Percentiles rank a stretch among this genome's conserved stretches.
Evolutionary conservation across 2,329 filamentous ascomycete genomes (phyloP).

Genomic region (Ophiobolus disseminans): DNA sequence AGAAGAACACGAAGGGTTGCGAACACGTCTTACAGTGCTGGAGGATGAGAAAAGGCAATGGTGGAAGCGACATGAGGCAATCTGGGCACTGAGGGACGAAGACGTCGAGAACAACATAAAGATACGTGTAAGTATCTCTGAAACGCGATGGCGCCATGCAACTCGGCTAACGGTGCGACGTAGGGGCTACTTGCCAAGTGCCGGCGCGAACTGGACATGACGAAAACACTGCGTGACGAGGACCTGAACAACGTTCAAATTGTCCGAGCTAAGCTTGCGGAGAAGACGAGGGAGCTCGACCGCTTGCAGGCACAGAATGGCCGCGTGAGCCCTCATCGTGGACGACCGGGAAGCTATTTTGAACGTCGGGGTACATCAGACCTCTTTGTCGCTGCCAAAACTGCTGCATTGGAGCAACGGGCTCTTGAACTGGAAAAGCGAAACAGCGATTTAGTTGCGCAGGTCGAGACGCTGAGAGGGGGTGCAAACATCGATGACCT

Average conservation of each 20-base stretch:
- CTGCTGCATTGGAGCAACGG: conserved; percentile 53
- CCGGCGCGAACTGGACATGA: conserved; percentile 49
- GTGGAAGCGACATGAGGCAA: conserved; percentile 49
- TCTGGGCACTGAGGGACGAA: conserved; percentile 52
- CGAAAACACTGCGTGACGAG: conserved; percentile 51
- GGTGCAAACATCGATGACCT: conserved; percentile 40
- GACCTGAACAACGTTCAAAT: conserved; percentile 51
- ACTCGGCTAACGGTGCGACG: neutral
- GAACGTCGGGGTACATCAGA: conserved; percentile 48
- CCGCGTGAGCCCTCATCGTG: conserved; percentile 33
- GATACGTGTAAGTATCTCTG: conserved; percentile 39
- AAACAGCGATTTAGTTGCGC: conserved; percentile 45
- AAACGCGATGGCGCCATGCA: neutral
- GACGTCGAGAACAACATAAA: conserved; percentile 55
- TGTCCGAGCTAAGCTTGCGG: conserved; percentile 50
- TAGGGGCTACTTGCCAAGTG: conserved; percentile 48
- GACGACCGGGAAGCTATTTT: conserved; percentile 39
- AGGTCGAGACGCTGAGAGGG: conserved; percentile 39
- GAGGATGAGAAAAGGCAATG: conserved; percentile 49
- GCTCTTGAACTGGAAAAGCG: conserved; percentile 52
- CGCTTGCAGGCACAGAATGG: conserved; percentile 29
- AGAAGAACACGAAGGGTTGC: conserved; percentile 45
- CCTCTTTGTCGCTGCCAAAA: conserved; percentile 52
- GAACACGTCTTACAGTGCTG: conserved; percentile 39
- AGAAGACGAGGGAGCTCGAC: conserved; percentile 49